These are phyloP conservation scores for Leptographium galeiforme DNA, from an alignment of 2,329 filamentous ascomycete species.

Conservation along the genomic window DNA sequence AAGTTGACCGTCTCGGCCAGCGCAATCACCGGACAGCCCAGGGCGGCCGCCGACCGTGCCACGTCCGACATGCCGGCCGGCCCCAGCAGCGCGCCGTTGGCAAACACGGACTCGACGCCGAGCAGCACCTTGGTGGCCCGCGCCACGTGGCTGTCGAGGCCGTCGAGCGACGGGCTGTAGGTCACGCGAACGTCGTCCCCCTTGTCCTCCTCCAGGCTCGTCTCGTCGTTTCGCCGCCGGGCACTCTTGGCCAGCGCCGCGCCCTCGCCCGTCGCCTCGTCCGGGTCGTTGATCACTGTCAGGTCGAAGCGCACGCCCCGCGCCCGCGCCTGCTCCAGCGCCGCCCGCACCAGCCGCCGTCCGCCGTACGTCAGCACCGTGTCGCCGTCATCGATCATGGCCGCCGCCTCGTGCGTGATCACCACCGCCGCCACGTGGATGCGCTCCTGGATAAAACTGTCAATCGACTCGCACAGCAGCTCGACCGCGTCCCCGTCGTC, in stretches of 20 bases:
- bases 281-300: slow-evolving; percentile 63
- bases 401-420: slow-evolving; percentile 63
- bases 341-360: slow-evolving; percentile 73
- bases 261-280: slow-evolving; percentile 31
- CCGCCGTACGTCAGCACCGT: slow-evolving; percentile 79
- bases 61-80: slow-evolving; percentile 77
- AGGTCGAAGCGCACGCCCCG: slow-evolving; percentile 67
- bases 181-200: slow-evolving; percentile 37
- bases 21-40: slow-evolving; percentile 69
- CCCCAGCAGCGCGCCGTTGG: slow-evolving; percentile 82
- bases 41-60: slow-evolving; percentile 66
- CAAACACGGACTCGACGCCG: slow-evolving; percentile 88
- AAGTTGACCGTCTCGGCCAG: slow-evolving; percentile 95
- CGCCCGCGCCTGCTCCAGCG: slow-evolving; percentile 58
- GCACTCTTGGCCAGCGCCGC: slow-evolving; percentile 55
- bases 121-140: slow-evolving; percentile 59
- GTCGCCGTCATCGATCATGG: slow-evolving; percentile 66
- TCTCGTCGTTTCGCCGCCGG: slow-evolving; percentile 4
- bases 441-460: slow-evolving; percentile 80
- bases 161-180: slow-evolving; percentile 67
- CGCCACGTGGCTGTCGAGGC: slow-evolving; percentile 59
- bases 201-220: too few species aligned
- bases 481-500: slow-evolving; percentile 74
- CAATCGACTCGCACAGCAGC: slow-evolving; percentile 65
- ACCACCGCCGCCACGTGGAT: slow-evolving; percentile 77